Base-by-base conservation (phyloP, 129 eudicot genomes). In the Kitagawia praeruptora region DNA sequence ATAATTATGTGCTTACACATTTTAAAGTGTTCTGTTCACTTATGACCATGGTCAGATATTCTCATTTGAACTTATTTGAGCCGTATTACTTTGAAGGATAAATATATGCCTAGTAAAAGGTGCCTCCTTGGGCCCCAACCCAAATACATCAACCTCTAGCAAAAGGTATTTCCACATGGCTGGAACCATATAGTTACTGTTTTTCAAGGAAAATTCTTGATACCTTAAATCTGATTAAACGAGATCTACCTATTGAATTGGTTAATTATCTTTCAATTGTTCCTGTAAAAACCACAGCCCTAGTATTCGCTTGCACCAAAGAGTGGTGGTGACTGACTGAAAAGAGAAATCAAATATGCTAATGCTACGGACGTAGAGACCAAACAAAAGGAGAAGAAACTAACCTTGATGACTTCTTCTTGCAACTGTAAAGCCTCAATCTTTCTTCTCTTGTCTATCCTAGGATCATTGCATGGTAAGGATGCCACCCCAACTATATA, bases 341-440 rank as follows among this genome's bases (percentile, higher is more conserved):
- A 31, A 31, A 31, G 34, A 31, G 34, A 31, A 31, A 31, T 31
- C 34, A 31, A 31, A 31, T 31, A 31, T 31, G 34, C 34, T 31
- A 31, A 31, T 31, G 34, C 34, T 31, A 31, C 34, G 1, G 1
- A 31, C 34, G 34, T 31, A 31, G 34, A 31, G 34, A 31, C 34
- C 34, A 31, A 31, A 31, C 34, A 31, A 31, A 31, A 31, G 34
- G 23, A 5, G 27, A 51, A 54, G 18, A 8, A 21, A 79, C 3
- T 45, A 85, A 95, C 98, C 98, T 95, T 92, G 89, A 95, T 95
- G 82, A 90, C 85, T 80, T 92, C 89, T 72, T 96, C 99, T 84
- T 92, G 96, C 97, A 92, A 92, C 78, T 90, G 93, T 48, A 96
- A 90, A 89, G 83, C 90, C 85, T 92, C 97, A 75, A 96, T 82